phyloP scores from a whole-genome alignment of 371 early-diverging fungal genomes.

The Zopfochytrium polystomum region DNA sequence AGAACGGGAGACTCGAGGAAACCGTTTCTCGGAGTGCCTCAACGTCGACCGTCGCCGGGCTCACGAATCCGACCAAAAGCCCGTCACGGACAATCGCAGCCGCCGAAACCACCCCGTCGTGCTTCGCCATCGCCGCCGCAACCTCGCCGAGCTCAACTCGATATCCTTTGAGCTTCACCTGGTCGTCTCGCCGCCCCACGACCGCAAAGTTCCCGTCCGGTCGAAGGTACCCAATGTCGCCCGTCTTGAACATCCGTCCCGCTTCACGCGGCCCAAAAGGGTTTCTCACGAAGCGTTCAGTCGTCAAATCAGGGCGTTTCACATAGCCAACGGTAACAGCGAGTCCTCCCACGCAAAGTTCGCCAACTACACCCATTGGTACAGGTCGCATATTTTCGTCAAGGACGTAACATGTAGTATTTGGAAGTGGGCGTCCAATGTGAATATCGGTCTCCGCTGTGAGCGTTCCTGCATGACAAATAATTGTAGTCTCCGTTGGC shows the following conservation, averaged over 20 bases:
- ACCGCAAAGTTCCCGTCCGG: constrained; percentile 37
- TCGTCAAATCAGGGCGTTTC: constrained; percentile 29
- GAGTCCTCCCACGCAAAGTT: constrained; percentile 25
- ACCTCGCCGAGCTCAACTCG: constrained; percentile 51
- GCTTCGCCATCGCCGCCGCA: constrained; percentile 3
- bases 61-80: not conserved
- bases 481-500: not conserved
- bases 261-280: not conserved
- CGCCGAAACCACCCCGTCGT: constrained; percentile 15
- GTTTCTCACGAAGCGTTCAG: constrained; percentile 23
- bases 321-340: constrained; percentile 21
- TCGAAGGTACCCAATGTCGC: constrained; percentile 30
- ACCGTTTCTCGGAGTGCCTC: constrained; percentile 1
- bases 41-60: not conserved
- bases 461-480: not conserved
- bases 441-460: not conserved
- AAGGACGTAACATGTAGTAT: constrained; percentile 15
- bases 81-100: constrained; percentile 20
- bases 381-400: constrained; percentile 10
- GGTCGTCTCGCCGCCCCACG: too few relatives aligned
- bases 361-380: constrained; percentile 23
- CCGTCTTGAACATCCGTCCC: constrained; percentile 19
- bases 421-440: constrained; percentile 14
- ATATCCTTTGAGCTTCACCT: too few relatives aligned
- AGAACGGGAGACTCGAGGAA: constrained; percentile 20